A percentile compares a stretch with the other conserved stretches of the same genome.
Conservation (phyloP, 2,329 filamentous ascomycete species). For the Pseudogymnoascus pannorum region DNA sequence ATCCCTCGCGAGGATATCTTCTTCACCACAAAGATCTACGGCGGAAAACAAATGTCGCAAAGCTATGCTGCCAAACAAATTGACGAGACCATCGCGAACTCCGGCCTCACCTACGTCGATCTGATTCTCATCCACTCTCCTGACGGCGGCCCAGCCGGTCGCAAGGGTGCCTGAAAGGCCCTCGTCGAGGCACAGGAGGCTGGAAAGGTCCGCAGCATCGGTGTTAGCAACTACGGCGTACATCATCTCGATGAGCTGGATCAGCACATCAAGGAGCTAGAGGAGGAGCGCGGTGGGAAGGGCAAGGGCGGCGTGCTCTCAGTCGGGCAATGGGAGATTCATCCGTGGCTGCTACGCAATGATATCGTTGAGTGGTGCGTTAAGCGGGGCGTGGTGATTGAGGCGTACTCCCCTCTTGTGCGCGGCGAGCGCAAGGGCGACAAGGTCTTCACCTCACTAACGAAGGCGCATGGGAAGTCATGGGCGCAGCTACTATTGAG, state of each 20-base stretch:
- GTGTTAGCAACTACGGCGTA: slow-evolving; percentile 59
- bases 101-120: slow-evolving; percentile 60
- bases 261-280: slow-evolving; percentile 52
- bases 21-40: slow-evolving; percentile 55
- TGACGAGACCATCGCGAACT: slow-evolving; percentile 49
- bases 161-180: slow-evolving; percentile 55
- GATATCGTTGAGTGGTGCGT: slow-evolving; percentile 76
- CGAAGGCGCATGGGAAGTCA: slow-evolving; percentile 64
- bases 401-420: slow-evolving; percentile 57
- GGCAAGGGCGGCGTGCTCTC: slow-evolving; percentile 66
- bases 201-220: slow-evolving; percentile 54
- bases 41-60: slow-evolving; percentile 49
- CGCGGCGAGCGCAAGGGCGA: slow-evolving; percentile 66
- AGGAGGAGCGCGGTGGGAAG: slow-evolving; percentile 50
- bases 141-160: slow-evolving; percentile 46
- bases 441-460: slow-evolving; percentile 53
- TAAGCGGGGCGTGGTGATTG: slow-evolving; percentile 52
- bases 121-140: slow-evolving; percentile 57
- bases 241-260: slow-evolving; percentile 56
- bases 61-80: slow-evolving; percentile 57
- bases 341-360: slow-evolving; percentile 75
- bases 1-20: slow-evolving; percentile 50
- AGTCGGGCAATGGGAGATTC: slow-evolving; percentile 83
- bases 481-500: slow-evolving; percentile 72
- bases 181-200: slow-evolving; percentile 57